Conservation (phyloP, 2,329 filamentous ascomycete genomes). For the Cadophora sp. region DNA sequence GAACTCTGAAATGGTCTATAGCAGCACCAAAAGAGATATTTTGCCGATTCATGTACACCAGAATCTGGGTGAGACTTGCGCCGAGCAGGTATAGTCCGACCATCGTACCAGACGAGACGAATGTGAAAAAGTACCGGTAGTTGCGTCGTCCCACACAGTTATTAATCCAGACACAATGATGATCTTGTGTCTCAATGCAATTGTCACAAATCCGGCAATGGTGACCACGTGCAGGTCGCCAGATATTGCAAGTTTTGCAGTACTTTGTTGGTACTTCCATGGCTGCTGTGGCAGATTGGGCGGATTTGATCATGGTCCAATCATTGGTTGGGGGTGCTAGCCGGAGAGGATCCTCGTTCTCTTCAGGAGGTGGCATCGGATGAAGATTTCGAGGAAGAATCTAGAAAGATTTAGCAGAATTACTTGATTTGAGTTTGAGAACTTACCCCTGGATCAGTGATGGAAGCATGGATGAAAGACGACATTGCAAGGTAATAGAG, state of each 20-base stretch:
- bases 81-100: conserved; percentile 78
- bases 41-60: conserved; percentile 72
- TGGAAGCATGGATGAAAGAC: conserved; percentile 91
- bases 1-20: conserved; percentile 74
- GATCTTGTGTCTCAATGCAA: conserved; percentile 95
- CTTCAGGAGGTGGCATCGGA: conserved; percentile 77
- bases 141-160: conserved; percentile 97
- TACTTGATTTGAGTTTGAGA: neutral
- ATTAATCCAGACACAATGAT: conserved; percentile 99
- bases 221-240: conserved; percentile 93
- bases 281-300: conserved; percentile 74
- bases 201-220: conserved; percentile 98
- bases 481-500: conserved; percentile 90
- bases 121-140: conserved; percentile 97
- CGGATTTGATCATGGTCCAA: conserved; percentile 90
- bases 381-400: conserved; percentile 94
- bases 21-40: conserved; percentile 71
- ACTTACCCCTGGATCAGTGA: conserved; percentile 90
- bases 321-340: conserved; percentile 87
- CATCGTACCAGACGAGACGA: conserved; percentile 80
- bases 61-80: conserved; percentile 80
- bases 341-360: conserved; percentile 80
- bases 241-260: conserved; percentile 97
- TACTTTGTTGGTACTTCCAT: conserved; percentile 99
- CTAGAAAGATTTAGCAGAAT: conserved; percentile 53